A percentile compares a stretch with the other conserved stretches of the same genome.
Evolutionary conservation across 164 flowering plant species (phyloP).

Genomic region (Tetracentron sinense): DNA sequence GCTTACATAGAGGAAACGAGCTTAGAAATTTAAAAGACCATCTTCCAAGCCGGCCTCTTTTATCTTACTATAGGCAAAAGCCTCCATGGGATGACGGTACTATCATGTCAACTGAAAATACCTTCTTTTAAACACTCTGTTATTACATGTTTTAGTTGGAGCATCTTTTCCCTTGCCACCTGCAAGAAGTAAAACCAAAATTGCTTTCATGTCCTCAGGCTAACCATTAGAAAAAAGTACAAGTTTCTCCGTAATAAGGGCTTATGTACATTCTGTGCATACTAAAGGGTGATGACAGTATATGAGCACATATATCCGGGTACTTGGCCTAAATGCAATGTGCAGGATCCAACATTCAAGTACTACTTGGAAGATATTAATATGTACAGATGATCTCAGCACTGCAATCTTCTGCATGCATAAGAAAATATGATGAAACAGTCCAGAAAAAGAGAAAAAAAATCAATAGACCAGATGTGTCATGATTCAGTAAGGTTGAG

Average conservation of each 20-base stretch:
- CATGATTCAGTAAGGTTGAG: background rate
- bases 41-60: background rate
- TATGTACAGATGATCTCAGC: background rate
- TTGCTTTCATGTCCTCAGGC: background rate
- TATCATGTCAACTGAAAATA: constrained; percentile 22
- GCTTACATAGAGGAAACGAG: background rate
- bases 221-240: background rate
- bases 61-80: background rate
- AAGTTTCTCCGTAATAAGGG: background rate
- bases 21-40: background rate
- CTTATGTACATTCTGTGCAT: no score
- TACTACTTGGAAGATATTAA: background rate
- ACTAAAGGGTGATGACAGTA: background rate
- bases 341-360: background rate
- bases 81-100: background rate
- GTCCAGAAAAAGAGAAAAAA: background rate
- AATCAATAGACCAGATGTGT: background rate
- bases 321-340: background rate
- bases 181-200: constrained; percentile 26
- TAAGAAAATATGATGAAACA: background rate
- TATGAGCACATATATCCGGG: background rate
- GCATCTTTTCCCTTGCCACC: constrained; percentile 52
- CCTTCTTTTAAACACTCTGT: constrained; percentile 41
- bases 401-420: background rate
- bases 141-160: constrained; percentile 36